A percentile compares a stretch with the other conserved stretches of the same genome.
Conservation (phyloP, 805 yeast genomes). For the Dipodascus albidus region DNA sequence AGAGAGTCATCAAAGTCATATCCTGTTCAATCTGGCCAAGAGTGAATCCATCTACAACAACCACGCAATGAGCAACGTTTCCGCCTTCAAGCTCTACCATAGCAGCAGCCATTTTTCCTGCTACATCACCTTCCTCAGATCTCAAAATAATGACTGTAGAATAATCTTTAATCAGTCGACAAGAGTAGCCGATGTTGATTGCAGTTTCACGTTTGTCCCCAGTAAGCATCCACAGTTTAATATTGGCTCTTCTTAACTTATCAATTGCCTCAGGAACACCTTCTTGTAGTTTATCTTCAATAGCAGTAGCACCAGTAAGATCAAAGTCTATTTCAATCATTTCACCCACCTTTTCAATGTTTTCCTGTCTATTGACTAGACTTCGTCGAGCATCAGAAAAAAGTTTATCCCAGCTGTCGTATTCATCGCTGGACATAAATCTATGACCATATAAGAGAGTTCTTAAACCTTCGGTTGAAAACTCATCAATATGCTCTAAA, state of each 20-base stretch:
- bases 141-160: slow-evolving; percentile 73
- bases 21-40: slow-evolving; percentile 63
- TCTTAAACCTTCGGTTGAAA: slow-evolving; percentile 89
- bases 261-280: slow-evolving; percentile 97
- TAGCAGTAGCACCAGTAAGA: slow-evolving; percentile 87
- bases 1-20: slow-evolving; percentile 56
- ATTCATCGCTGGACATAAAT: slow-evolving; percentile 51
- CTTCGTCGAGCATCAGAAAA: slow-evolving; percentile 73
- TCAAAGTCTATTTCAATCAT: slow-evolving; percentile 56
- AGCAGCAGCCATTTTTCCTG: slow-evolving; percentile 63
- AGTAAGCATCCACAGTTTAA: slow-evolving; percentile 95
- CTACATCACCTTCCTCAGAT: slow-evolving; percentile 41
- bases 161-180: slow-evolving; percentile 84
- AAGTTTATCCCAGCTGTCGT: slow-evolving; percentile 51
- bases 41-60: slow-evolving; percentile 92
- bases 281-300: slow-evolving; percentile 89
- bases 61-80: slow-evolving; percentile 83
- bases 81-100: slow-evolving; percentile 62
- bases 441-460: slow-evolving; percentile 76
- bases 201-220: slow-evolving; percentile 99
- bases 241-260: slow-evolving; percentile 83
- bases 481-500: slow-evolving; percentile 82
- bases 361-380: slow-evolving; percentile 48
- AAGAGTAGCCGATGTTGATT: slow-evolving; percentile 90
- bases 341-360: slow-evolving; percentile 64